Conservation (phyloP, 805 yeast species). For the Phaffomyces thermotolerans region DNA sequence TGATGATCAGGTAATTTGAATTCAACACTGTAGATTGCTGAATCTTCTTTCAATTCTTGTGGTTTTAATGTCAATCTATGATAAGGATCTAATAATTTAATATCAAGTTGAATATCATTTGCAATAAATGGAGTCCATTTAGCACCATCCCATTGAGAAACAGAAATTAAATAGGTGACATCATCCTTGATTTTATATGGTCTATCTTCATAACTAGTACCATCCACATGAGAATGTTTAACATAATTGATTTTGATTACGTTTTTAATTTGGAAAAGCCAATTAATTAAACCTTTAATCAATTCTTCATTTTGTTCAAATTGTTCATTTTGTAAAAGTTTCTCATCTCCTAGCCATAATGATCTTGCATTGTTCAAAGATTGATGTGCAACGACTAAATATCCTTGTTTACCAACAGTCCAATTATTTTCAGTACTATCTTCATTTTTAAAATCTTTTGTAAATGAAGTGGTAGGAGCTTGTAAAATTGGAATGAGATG, state of each 20-base stretch:
- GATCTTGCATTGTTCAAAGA: conserved; percentile 71
- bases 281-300: conserved; percentile 42
- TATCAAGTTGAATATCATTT: conserved; percentile 71
- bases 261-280: conserved; percentile 70
- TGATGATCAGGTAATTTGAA: conserved; percentile 91
- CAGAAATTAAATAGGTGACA: conserved; percentile 43
- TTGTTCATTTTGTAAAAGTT: conserved; percentile 38
- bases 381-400: conserved; percentile 71
- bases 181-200: conserved; percentile 73
- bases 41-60: conserved; percentile 28
- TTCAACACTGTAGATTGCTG: conserved; percentile 37
- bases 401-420: conserved; percentile 79
- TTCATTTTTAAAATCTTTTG: conserved; percentile 41
- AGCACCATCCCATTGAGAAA: conserved; percentile 44
- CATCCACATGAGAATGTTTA: conserved; percentile 45
- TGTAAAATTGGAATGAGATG: conserved; percentile 61
- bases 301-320: conserved; percentile 26
- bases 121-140: conserved; percentile 65
- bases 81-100: conserved; percentile 91
- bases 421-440: conserved; percentile 46
- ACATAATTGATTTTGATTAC: conserved; percentile 51
- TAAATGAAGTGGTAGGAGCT: conserved; percentile 60
- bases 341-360: conserved; percentile 70
- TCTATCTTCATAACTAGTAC: conserved; percentile 32
- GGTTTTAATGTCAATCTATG: conserved; percentile 63